Conservation (phyloP, 139 green algal species). For the Volvox reticuliferus region DNA sequence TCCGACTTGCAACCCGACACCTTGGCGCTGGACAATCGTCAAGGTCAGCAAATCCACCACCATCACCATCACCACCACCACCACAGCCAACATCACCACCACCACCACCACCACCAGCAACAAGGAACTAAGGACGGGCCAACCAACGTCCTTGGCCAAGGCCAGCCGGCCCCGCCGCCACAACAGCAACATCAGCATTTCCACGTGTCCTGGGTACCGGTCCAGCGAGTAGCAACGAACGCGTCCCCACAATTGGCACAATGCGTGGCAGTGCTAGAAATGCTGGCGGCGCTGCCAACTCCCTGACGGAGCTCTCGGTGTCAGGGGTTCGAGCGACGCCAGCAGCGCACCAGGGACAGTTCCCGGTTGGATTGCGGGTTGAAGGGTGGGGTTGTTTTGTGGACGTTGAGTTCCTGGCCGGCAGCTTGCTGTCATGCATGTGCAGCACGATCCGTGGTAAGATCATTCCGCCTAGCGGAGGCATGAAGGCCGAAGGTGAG, state of each 20-base stretch:
- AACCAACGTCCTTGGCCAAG: not conserved
- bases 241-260: not conserved
- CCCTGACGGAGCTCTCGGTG: not conserved
- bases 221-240: conserved; percentile 38
- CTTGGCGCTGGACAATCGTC: not conserved
- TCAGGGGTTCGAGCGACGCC: too few relatives aligned
- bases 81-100: not conserved
- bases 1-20: not conserved
- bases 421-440: too few relatives aligned
- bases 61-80: not conserved
- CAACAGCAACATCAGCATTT: conserved; percentile 8
- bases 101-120: not conserved
- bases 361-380: too few relatives aligned
- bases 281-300: conserved; percentile 41
- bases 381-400: too few relatives aligned
- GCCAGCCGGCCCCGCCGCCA: not conserved
- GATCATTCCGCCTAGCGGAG: too few relatives aligned
- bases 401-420: too few relatives aligned
- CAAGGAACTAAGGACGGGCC: not conserved
- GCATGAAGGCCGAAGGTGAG: too few relatives aligned
- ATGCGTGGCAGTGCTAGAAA: conserved; percentile 43
- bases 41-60: not conserved
- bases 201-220: conserved; percentile 48
- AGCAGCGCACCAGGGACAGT: too few relatives aligned
- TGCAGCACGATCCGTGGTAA: too few relatives aligned